Evolutionary conservation across 371 early-diverging fungal genomes (phyloP), one percentile per base, ranked within the genome.

Genomic region (Mucor sp.): DNA sequence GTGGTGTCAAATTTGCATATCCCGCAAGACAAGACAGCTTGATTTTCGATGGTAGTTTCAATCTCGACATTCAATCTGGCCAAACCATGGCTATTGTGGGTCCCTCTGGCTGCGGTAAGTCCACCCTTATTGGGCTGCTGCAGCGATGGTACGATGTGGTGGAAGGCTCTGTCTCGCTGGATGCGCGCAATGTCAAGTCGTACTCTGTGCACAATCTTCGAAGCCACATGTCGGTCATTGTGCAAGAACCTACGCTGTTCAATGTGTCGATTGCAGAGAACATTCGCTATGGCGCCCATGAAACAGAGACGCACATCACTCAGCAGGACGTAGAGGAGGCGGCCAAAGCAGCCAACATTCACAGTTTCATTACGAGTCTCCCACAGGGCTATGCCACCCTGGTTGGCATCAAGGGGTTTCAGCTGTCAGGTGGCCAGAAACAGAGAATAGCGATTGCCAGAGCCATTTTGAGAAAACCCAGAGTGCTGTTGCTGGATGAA

Each of bases 401-500:
- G 8, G 90, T 91, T 12, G 94, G 94, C 43, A 91, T 91, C 62
- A 87, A 87, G 72, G 93, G 93, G 6, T 84, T 86, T n/a, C 87
- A 86, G 65, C 69, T 91, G 4, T 85, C 87, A 60, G 92, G 92
- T 53, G 93, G 93, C 15, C 87, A 87, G 74, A 87, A 87, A 71
- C 92, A 92, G 74, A 84, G 91, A 63, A 86, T 92, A 70, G 80
- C 87, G 12, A 83, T 91, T 72, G 88, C 91, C 12, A 80, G 93
- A 63, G 89, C 89, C 0, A 37, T 89, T 62, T 86, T 98, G 67
- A 88, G 92, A 57, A 89, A 96, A 63, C 96, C 96, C n/a, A 85
- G 79, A 58, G 86, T 98, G 19, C 77, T 98, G 48, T 77, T 99
- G 28, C 77, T 99, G 30, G 99, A 99, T 74, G 99, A 99, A 74